Percentiles rank a stretch among this genome's conserved stretches.
Evolutionary conservation across 202 grass and related monocot genomes (phyloP).

Genomic region (Brachypodium distachyon): DNA sequence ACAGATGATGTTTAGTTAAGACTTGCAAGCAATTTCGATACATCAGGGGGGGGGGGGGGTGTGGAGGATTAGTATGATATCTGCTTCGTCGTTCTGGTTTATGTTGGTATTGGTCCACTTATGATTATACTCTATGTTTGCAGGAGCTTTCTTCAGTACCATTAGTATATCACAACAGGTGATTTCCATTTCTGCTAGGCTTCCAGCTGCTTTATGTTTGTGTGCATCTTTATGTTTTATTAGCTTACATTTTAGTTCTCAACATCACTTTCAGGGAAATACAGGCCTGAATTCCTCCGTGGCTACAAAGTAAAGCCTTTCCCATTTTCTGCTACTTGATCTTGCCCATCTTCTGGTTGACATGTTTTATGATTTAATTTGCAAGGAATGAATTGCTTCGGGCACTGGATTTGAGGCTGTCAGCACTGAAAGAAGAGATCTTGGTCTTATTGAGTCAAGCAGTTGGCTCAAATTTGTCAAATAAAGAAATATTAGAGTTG

Average conservation of each 20-base stretch:
- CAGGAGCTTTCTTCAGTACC: conserved; percentile 55
- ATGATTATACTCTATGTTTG: conserved; percentile 17
- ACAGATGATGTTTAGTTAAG: neutral
- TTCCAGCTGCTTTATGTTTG: neutral
- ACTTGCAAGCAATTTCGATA: neutral
- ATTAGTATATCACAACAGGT: conserved; percentile 51
- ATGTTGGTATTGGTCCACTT: conserved; percentile 9
- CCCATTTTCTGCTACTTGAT: conserved; percentile 16
- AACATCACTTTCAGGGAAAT: conserved; percentile 58
- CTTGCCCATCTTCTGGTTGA: conserved; percentile 23
- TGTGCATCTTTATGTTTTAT: conserved; percentile 16
- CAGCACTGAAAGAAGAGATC: conserved; percentile 76
- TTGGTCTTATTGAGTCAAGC: conserved; percentile 46
- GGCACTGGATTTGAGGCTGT: conserved; percentile 85
- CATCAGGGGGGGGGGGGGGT: too few relatives aligned
- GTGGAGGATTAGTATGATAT: conserved; percentile 2
- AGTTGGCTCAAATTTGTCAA: conserved; percentile 43
- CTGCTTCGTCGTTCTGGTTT: conserved; percentile 1
- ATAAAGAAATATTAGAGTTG: conserved; percentile 63
- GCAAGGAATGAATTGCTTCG: conserved; percentile 87
- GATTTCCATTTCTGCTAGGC: conserved; percentile 13
- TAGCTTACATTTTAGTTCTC: conserved; percentile 22
- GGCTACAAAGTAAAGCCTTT: conserved; percentile 70
- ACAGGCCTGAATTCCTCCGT: conserved; percentile 53
- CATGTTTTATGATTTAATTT: conserved; percentile 20